Conservation (phyloP, 352 stramenopile genomes). For the Thalassiosira ordinaria region DNA sequence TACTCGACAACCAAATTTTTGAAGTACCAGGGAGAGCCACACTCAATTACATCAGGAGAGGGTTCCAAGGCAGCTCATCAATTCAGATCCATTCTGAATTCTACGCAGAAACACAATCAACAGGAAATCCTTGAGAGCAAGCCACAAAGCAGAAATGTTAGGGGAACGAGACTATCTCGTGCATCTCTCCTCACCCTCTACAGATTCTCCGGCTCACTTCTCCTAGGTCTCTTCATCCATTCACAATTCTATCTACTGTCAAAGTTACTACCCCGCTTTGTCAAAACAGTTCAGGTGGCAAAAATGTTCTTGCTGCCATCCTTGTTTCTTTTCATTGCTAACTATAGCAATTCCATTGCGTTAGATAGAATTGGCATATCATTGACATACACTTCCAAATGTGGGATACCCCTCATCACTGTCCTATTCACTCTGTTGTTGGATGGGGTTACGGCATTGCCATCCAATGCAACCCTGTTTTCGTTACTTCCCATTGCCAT, state of each 20-base stretch:
- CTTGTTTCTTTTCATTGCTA: slow-evolving; percentile 77
- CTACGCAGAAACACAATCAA: slow-evolving; percentile 12
- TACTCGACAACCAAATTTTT: slow-evolving; percentile 79
- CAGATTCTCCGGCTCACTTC: slow-evolving; percentile 70
- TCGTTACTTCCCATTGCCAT: slow-evolving; percentile 75
- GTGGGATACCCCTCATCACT: slow-evolving; percentile 78
- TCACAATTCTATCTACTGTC: slow-evolving; percentile 56
- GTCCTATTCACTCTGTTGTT: slow-evolving; percentile 69
- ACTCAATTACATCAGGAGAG: background rate
- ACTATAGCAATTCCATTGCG: slow-evolving; percentile 76
- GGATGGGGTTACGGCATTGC: slow-evolving; percentile 65
- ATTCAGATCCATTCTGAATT: slow-evolving; percentile 26
- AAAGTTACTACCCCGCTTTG: slow-evolving; percentile 37
- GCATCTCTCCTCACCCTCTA: slow-evolving; percentile 74
- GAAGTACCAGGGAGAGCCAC: slow-evolving; percentile 52
- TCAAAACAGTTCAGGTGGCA: slow-evolving; percentile 52
- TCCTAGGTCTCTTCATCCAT: slow-evolving; percentile 66
- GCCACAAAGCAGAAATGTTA: slow-evolving; percentile 7
- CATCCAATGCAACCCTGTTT: slow-evolving; percentile 51
- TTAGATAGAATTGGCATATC: slow-evolving; percentile 80
- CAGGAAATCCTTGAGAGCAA: no score
- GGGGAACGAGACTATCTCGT: slow-evolving; percentile 38
- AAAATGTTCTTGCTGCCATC: slow-evolving; percentile 69
- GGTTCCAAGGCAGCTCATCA: slow-evolving; percentile 1
- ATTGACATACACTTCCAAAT: slow-evolving; percentile 82